A percentile compares a stretch with the other conserved stretches of the same genome.
These are phyloP conservation scores for Fusarium miscanthi DNA, from an alignment of 2,329 filamentous ascomycete genomes.

Conservation along the genomic window DNA sequence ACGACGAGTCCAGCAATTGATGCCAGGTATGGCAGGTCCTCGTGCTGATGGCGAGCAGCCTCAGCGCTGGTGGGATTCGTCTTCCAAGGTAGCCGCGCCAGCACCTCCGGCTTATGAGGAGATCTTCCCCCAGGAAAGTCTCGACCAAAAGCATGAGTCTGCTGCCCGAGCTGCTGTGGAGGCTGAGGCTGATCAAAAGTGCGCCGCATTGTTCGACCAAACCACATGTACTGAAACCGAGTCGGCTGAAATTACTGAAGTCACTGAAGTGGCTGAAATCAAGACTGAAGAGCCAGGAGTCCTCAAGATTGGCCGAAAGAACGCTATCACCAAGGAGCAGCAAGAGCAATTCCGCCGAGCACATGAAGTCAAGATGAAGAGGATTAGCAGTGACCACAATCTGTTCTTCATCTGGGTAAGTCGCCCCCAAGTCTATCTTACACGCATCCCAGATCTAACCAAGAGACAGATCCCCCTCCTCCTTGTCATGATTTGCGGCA, in stretches of 20 bases:
- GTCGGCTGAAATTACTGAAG: slow-evolving; percentile 50
- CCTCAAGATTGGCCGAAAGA: slow-evolving; percentile 71
- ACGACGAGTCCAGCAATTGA: slow-evolving; percentile 77
- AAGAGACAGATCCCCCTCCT: slow-evolving; percentile 62
- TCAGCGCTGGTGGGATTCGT: slow-evolving; percentile 73
- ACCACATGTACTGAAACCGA: slow-evolving; percentile 48
- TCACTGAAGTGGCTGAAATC: slow-evolving; percentile 51
- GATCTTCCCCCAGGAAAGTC: slow-evolving; percentile 71
- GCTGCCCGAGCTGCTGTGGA: slow-evolving; percentile 68
- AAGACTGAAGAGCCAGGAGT: slow-evolving; percentile 56
- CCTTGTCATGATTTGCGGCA: slow-evolving; percentile 59
- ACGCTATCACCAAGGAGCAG: slow-evolving; percentile 72
- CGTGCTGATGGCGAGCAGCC: slow-evolving; percentile 59
- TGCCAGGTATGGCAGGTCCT: slow-evolving; percentile 70
- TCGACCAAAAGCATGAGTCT: slow-evolving; percentile 68
- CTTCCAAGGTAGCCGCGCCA: slow-evolving; percentile 60
- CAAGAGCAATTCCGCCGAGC: slow-evolving; percentile 71
- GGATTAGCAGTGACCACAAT: slow-evolving; percentile 71
- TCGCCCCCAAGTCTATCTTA: slow-evolving; percentile 3
- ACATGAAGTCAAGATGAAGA: slow-evolving; percentile 72
- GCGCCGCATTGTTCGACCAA: slow-evolving; percentile 63
- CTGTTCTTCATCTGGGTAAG: slow-evolving; percentile 77
- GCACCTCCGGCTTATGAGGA: slow-evolving; percentile 82
- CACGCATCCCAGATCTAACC: slow-evolving; percentile 31
- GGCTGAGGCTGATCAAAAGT: slow-evolving; percentile 68